Evolutionary conservation across 306 rosid genomes (phyloP).

Genomic region (Dalbergia cochinchinensis): DNA sequence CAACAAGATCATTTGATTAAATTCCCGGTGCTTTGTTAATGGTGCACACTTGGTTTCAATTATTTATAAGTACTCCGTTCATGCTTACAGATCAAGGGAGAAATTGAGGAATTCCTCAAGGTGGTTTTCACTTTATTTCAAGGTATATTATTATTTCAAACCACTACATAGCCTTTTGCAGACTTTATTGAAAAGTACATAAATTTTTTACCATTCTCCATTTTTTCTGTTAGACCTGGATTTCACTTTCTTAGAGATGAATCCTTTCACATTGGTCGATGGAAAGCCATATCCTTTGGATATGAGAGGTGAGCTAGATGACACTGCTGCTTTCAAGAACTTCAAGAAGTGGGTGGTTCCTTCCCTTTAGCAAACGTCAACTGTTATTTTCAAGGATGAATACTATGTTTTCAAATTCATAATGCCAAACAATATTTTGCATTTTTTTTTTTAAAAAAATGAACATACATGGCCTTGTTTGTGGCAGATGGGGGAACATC

Average conservation of each 20-base stretch:
- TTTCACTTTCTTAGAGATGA: constrained; percentile 98
- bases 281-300: constrained; percentile 99
- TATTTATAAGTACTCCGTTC: background rate
- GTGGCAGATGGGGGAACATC: constrained; percentile 84
- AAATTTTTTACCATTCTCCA: constrained; percentile 14
- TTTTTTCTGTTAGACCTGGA: constrained; percentile 71
- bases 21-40: background rate
- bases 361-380: constrained; percentile 35
- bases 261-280: constrained; percentile 85
- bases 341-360: constrained; percentile 76
- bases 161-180: constrained; percentile 1
- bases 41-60: background rate
- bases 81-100: constrained; percentile 70
- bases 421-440: constrained; percentile 27
- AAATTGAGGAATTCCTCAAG: constrained; percentile 83
- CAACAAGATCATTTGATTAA: constrained; percentile 17
- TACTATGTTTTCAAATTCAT: constrained; percentile 16
- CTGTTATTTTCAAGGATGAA: constrained; percentile 21
- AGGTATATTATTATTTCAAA: constrained; percentile 59
- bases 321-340: constrained; percentile 96
- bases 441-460: too few species aligned
- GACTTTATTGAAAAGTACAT: background rate
- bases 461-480: constrained; percentile 34
- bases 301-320: constrained; percentile 99
- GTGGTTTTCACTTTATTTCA: constrained; percentile 76